Evolutionary conservation across 345 rosid species (phyloP).

Genomic region (Gossypium anomalum): DNA sequence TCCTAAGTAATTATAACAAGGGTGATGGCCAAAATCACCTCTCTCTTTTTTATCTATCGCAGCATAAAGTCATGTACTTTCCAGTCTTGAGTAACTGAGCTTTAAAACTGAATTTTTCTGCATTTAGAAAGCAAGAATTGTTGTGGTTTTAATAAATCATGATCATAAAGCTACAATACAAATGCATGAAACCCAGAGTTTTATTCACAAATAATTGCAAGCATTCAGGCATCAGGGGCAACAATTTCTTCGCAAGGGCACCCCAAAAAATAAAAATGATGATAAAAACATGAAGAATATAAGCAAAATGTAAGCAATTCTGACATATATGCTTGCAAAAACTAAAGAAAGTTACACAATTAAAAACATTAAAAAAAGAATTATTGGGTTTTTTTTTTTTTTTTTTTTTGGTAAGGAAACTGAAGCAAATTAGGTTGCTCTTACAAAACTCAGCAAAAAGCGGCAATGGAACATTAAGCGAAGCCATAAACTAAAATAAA

Average conservation of each 20-base stretch:
- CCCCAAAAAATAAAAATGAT: background rate
- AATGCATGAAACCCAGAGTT: background rate
- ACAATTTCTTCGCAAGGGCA: background rate
- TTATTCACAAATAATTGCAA: background rate
- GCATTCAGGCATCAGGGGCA: background rate
- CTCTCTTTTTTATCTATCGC: background rate
- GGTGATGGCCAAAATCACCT: background rate
- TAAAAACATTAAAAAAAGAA: no score
- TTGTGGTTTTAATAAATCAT: background rate
- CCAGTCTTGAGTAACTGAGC: background rate
- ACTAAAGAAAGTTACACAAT: no score
- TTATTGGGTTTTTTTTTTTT: no score
- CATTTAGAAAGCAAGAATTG: background rate
- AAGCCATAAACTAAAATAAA: background rate
- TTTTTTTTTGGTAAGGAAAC: background rate
- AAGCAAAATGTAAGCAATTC: background rate
- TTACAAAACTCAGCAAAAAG: background rate
- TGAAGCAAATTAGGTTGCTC: background rate
- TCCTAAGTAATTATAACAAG: background rate
- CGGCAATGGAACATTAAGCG: background rate
- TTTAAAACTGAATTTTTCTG: background rate
- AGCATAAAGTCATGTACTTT: background rate
- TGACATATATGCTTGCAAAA: no score
- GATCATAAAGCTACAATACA: background rate
- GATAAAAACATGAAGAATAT: background rate